These are phyloP conservation scores for Corniculantispora saksenae DNA, from an alignment of 2,329 filamentous ascomycete genomes.

Conservation along the genomic window DNA sequence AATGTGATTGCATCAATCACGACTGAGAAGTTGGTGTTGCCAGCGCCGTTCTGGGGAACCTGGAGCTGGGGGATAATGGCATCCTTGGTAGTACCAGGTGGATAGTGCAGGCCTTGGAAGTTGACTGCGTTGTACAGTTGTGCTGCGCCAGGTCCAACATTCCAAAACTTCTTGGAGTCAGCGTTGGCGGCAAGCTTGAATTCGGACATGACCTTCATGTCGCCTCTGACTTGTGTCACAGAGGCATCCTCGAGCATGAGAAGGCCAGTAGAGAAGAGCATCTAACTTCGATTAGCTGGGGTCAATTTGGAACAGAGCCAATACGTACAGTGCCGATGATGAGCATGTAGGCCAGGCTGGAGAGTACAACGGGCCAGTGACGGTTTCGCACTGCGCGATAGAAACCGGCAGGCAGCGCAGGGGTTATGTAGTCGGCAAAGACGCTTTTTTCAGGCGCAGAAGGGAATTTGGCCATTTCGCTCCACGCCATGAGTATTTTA, in stretches of 20 bases:
- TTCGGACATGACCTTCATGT: constrained; percentile 23
- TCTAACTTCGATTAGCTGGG: constrained; percentile 19
- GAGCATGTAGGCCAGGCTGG: constrained; percentile 28
- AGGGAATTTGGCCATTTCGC: constrained; percentile 26
- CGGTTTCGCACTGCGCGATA: constrained; percentile 28
- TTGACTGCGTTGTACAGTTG: constrained; percentile 22
- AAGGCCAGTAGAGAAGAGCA: constrained; percentile 33
- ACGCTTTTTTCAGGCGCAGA: constrained; percentile 25
- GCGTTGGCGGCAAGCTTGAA: constrained; percentile 17
- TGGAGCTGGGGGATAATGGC: constrained; percentile 18
- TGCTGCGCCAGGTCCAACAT: constrained; percentile 16
- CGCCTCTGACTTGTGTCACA: constrained; percentile 23
- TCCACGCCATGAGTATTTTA: constrained; percentile 32
- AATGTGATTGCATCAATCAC: constrained; percentile 26
- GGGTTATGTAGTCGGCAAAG: constrained; percentile 34
- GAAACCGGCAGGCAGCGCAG: constrained; percentile 26
- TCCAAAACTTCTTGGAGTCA: constrained; percentile 1
- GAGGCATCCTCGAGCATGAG: constrained; percentile 30
- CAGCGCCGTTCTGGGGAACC: not conserved
- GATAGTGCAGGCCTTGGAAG: constrained; percentile 21
- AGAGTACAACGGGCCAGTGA: constrained; percentile 28
- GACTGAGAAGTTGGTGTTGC: constrained; percentile 17
- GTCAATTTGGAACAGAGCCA: not conserved
- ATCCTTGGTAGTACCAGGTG: constrained; percentile 18
- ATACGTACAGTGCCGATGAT: constrained; percentile 30